Evolutionary conservation across 2,329 filamentous ascomycete genomes (phyloP), one percentile per base, ranked within the genome.

Genomic region (Setomelanomma holmii): DNA sequence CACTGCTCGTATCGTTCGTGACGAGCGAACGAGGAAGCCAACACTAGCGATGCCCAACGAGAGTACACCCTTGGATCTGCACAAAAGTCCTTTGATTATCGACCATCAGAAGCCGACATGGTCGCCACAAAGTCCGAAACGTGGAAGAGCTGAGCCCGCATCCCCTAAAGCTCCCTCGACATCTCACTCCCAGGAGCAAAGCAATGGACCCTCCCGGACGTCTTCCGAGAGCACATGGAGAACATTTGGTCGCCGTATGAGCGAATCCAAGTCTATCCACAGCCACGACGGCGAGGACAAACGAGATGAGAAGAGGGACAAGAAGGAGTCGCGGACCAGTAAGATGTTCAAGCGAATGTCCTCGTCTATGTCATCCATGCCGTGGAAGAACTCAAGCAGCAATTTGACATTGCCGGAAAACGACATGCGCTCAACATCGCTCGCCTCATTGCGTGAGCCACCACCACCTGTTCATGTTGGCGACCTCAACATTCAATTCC

Each of bases 401-500:
- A 75, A 72, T 57, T 68, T 76, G 36, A 69, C 63, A 10, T 58
- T 78, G 14, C 66, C 76, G 44, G 79, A 79, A 55, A 69, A 76
- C 19, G 66, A 72, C n/a, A 44, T 63, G 30, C 62, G 55, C 19
- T 54, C 68, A 2, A 64, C 60, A 11, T 64, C 58, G 6, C 49
- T 73, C 17, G 56, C 68, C 8, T 69, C 64, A 16, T 60, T 74
- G 12, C 62, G 72, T 7, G 78, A 80, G 55, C 77, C 74, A 43
- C 78, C 76, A 30, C 78, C 86, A 45, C 81, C 88, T 21, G 81
- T 90, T 3, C 87, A 89, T 56, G 84, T 96, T 74, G 91, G 93
- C 42, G 91, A 97, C 67, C 88, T 99, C 58, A 98, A 99, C 66
- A 90, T 98, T 10, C 95, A 99, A 72, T 97, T 99, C 72, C 95